A percentile compares a stretch with the other conserved stretches of the same genome.
phyloP scores from a whole-genome alignment of 345 rosid genomes.

The Euphorbia pulcherrima region DNA sequence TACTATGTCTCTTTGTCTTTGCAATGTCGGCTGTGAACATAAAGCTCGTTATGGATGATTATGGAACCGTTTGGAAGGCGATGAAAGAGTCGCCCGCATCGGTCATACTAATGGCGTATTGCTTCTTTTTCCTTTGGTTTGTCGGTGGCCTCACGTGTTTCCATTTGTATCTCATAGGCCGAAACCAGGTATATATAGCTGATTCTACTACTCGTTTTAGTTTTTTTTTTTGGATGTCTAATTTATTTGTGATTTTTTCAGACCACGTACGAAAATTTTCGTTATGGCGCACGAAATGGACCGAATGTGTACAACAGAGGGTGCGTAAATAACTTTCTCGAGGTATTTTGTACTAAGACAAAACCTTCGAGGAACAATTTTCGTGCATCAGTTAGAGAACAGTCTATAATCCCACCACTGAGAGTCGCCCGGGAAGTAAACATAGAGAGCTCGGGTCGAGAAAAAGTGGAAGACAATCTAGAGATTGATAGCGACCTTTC shows the following conservation, averaged over 20 bases:
- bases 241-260: conserved; percentile 21
- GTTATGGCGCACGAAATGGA: conserved; percentile 24
- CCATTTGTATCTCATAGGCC: conserved; percentile 51
- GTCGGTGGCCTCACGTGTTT: conserved; percentile 57
- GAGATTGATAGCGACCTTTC: conserved; percentile 44
- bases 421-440: conserved; percentile 13
- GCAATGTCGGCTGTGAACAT: conserved; percentile 47
- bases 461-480: conserved; percentile 42
- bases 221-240: conserved; percentile 9
- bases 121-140: conserved; percentile 55
- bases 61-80: conserved; percentile 44
- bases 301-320: conserved; percentile 33
- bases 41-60: conserved; percentile 37
- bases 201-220: no score
- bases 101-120: conserved; percentile 40
- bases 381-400: conserved; percentile 31
- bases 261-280: conserved; percentile 54
- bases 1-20: conserved; percentile 49
- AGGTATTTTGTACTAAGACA: conserved; percentile 39
- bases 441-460: conserved; percentile 22
- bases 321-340: conserved; percentile 37
- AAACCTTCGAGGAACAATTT: conserved; percentile 42
- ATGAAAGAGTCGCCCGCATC: conserved; percentile 48
- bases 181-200: conserved; percentile 40
- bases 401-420: conserved; percentile 14